Evolutionary conservation across 1,139 yeast species (phyloP).

Genomic region (Geotrichum citri-aurantii): DNA sequence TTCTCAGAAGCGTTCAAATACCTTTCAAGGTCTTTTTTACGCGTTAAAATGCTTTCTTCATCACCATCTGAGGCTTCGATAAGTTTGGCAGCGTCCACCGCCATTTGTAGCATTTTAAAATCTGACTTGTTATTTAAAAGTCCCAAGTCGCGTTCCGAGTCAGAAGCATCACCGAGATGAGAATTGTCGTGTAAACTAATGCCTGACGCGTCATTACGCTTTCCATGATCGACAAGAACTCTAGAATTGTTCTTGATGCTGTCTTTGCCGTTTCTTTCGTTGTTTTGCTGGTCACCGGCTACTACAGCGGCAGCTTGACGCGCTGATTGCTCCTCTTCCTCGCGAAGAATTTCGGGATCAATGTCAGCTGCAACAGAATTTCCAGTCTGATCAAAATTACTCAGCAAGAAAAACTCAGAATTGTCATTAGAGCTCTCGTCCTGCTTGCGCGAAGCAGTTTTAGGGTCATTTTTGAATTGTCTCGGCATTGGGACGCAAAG

Average conservation of each 20-base stretch:
- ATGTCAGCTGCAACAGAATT: conserved; percentile 28
- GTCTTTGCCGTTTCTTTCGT: neutral
- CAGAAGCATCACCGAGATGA: conserved; percentile 5
- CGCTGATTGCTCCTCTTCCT: conserved; percentile 20
- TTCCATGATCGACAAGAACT: neutral
- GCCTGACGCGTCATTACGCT: conserved; percentile 15
- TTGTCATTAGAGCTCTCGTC: conserved; percentile 9
- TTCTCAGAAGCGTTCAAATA: neutral
- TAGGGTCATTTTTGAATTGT: neutral
- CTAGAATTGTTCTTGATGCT: neutral
- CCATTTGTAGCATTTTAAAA: conserved; percentile 17
- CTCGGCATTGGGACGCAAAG: neutral
- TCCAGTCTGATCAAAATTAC: conserved; percentile 17
- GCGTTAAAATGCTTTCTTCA: conserved; percentile 2
- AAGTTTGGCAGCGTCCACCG: conserved; percentile 15
- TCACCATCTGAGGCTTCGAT: conserved; percentile 9
- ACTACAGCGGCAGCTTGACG: conserved; percentile 14
- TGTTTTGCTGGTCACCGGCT: neutral
- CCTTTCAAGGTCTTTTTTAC: neutral
- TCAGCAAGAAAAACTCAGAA: conserved; percentile 12
- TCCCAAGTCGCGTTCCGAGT: neutral
- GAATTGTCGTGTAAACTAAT: conserved; percentile 1
- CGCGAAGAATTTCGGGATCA: conserved; percentile 33
- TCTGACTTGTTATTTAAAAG: conserved; percentile 12
- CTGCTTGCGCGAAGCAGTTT: neutral